These are phyloP conservation scores for Hirschfeldia incana DNA, from an alignment of 345 rosid genomes.

Conservation along the genomic window DNA sequence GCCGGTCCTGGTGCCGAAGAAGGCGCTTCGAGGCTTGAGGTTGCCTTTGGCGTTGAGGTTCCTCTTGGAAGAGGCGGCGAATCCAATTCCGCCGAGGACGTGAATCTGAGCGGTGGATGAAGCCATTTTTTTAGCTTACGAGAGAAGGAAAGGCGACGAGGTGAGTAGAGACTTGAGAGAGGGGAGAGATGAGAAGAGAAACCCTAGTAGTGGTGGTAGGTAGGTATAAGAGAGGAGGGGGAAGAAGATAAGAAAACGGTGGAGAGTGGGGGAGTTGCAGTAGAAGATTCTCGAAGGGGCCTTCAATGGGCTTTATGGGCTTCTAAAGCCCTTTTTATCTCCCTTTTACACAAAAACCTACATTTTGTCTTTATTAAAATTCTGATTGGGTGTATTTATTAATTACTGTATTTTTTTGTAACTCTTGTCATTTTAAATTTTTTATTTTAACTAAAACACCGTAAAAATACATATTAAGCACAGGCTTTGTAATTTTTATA, in stretches of 20 bases:
- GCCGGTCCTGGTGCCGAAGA: slow-evolving; percentile 53
- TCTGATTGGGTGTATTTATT: not conserved
- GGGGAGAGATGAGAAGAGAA: not conserved
- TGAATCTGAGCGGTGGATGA: slow-evolving; percentile 76
- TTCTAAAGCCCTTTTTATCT: not conserved
- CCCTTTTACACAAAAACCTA: not conserved
- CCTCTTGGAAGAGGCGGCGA: slow-evolving; percentile 35
- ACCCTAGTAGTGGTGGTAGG: not conserved
- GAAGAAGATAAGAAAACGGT: slow-evolving; percentile 36
- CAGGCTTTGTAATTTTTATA: too few species aligned
- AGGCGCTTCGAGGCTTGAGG: slow-evolving; percentile 43
- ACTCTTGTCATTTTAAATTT: too few species aligned
- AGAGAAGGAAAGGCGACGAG: not conserved
- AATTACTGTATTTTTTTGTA: too few species aligned
- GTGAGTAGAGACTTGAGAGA: too few species aligned
- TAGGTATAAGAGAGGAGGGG: too few species aligned
- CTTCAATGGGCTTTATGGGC: slow-evolving; percentile 17
- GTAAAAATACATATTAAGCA: too few species aligned
- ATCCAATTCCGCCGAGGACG: slow-evolving; percentile 56
- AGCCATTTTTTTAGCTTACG: slow-evolving; percentile 50
- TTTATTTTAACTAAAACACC: too few species aligned
- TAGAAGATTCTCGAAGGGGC: slow-evolving; percentile 25
- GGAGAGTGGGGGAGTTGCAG: slow-evolving; percentile 1
- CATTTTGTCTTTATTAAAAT: not conserved
- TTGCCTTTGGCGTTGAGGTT: slow-evolving; percentile 7